Base-by-base conservation (phyloP, 192 early-diverging fungal species). In the Backusella sp. region DNA sequence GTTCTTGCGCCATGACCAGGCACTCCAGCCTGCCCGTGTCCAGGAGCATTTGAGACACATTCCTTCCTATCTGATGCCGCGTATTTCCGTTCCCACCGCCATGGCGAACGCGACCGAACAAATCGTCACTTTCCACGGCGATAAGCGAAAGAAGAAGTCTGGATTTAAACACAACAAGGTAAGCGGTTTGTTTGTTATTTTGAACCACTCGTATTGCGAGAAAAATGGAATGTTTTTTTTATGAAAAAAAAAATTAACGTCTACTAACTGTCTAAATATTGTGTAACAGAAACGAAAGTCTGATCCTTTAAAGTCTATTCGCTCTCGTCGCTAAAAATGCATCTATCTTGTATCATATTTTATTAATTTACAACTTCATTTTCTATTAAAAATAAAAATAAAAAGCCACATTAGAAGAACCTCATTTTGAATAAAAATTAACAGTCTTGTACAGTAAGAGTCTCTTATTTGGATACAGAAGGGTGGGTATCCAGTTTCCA, bases 11-110 rank as follows among this genome's bases (percentile, higher is more conserved):
- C 97, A 97, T 83, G 98, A 99, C 82, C 90, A 91, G 79, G 90
- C 92, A 6, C 81, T 98, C 17, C 95, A 96, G 53, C 94, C 94
- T 11, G 88, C 91, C 1, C 84, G 91, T 59, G 90, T 97, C 4
- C 94, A 94, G 80, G 84, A 86, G 17, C 97, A 99, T 75, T 90
- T 99, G 90, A 95, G 94, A 85, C 93, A 97, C 76, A 90, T 98
- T 15, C 98, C 98, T 9, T 86, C 91, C 44, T 99, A 99, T 83
- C 83, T 99, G 80, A 90, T 96, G 83, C 97, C 97, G 44, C 94
- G 92, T 72, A 90, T 92, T 39, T 77, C 88, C 4, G 79, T 82
- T 0, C 84, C 85, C 41, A 69, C 46, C 28, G 68, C 46, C 59
- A 35, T 56, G 36, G 68, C 82, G 0, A 77, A 77, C 14, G 8